phyloP scores from a whole-genome alignment of 257 asterid species.

The Apocynum venetum region DNA sequence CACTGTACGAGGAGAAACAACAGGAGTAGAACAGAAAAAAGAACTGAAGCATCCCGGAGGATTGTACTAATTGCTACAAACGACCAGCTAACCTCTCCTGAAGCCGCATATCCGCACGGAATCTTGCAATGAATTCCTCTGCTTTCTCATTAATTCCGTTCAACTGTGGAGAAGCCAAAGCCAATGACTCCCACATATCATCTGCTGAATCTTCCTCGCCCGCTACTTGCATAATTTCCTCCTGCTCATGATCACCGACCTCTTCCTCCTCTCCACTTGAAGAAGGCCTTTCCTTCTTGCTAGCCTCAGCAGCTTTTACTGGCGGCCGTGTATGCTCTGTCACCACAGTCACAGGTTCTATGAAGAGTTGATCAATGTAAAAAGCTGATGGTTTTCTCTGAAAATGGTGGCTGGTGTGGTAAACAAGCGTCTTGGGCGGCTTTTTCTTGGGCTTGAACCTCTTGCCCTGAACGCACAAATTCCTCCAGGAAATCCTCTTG shows the following conservation, averaged over 20 bases:
- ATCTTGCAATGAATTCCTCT: constrained; percentile 67
- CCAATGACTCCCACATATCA: constrained; percentile 81
- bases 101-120: constrained; percentile 60
- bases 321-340: constrained; percentile 13
- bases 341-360: constrained; percentile 28
- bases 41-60: not conserved
- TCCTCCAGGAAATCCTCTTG: constrained; percentile 14
- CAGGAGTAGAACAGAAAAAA: not conserved
- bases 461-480: constrained; percentile 22
- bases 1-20: not conserved
- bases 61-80: constrained; percentile 18
- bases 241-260: not conserved
- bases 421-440: constrained; percentile 11
- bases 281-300: constrained; percentile 16
- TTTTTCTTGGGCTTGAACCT: constrained; percentile 35
- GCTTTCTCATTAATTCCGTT: constrained; percentile 69
- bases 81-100: constrained; percentile 34
- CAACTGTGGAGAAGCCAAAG: constrained; percentile 61
- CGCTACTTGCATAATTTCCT: not conserved
- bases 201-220: constrained; percentile 38
- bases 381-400: constrained; percentile 36
- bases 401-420: constrained; percentile 4
- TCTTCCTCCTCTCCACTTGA: constrained; percentile 12
- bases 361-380: constrained; percentile 55
- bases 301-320: constrained; percentile 1